Conservation (phyloP, 2,329 filamentous ascomycete species). For the Blastomyces gilchristii region DNA sequence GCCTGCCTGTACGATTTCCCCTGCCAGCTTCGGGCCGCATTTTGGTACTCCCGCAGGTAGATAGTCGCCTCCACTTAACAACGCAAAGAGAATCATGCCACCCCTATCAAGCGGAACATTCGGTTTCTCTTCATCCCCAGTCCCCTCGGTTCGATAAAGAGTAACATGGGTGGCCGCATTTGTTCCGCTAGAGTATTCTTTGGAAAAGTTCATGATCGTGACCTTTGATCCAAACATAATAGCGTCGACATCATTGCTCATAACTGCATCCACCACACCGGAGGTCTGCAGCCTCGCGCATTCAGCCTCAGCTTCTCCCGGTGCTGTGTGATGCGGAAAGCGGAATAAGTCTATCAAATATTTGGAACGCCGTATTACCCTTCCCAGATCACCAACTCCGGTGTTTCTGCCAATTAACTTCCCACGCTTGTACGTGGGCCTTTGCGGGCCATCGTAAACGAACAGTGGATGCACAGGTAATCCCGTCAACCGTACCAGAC, state of each 20-base stretch:
- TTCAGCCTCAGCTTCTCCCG: conserved; percentile 92
- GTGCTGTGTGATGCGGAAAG: conserved; percentile 73
- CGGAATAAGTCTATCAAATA: conserved; percentile 74
- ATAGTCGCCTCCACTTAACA: conserved; percentile 96
- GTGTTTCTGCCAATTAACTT: conserved; percentile 47
- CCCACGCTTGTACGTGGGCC: conserved; percentile 79
- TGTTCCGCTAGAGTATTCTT: conserved; percentile 56
- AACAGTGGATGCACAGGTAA: conserved; percentile 79
- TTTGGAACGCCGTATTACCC: conserved; percentile 65
- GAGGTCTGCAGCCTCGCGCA: conserved; percentile 75
- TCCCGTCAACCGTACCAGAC: conserved; percentile 64
- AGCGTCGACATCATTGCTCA: conserved; percentile 94
- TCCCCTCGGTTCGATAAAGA: conserved; percentile 58
- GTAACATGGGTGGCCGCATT: conserved; percentile 69
- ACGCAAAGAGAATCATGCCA: conserved; percentile 84
- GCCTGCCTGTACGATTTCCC: conserved; percentile 78
- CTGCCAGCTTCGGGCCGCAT: conserved; percentile 79
- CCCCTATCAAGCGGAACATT: conserved; percentile 55
- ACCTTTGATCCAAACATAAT: conserved; percentile 88
- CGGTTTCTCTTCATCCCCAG: conserved; percentile 40
- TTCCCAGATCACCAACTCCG: conserved; percentile 49
- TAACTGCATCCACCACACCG: conserved; percentile 80
- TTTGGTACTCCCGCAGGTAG: conserved; percentile 76
- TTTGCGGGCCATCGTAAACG: conserved; percentile 79
- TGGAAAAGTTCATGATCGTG: conserved; percentile 73